A percentile compares a stretch with the other conserved stretches of the same genome.
phyloP scores from a whole-genome alignment of 371 early-diverging fungal species.

The Mucor plumbeus region DNA sequence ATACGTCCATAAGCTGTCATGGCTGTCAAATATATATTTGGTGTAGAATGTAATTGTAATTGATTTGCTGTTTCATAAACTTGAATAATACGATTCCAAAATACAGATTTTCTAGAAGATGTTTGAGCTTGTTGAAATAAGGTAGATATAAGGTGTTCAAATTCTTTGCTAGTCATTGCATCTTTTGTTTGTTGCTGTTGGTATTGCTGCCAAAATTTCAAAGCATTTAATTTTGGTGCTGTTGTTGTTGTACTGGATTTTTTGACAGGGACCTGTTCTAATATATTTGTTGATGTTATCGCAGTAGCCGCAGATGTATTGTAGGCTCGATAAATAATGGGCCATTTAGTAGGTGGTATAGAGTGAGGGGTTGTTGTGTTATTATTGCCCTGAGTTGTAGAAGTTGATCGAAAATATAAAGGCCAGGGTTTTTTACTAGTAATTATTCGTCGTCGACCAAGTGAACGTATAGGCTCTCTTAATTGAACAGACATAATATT shows the following conservation, averaged over 20 bases:
- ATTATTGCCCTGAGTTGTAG: neutral
- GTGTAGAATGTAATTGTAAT: conserved; percentile 15
- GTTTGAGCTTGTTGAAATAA: neutral
- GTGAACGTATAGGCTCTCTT: conserved; percentile 46
- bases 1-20: conserved; percentile 36
- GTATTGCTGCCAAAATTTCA: neutral
- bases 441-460: conserved; percentile 22
- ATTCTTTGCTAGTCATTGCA: neutral
- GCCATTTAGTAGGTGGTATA: neutral
- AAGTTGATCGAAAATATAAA: neutral
- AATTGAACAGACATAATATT: conserved; percentile 48
- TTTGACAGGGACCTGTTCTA: neutral
- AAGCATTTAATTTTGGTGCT: neutral
- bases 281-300: neutral
- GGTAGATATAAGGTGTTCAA: neutral
- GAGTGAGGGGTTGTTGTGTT: neutral
- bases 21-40: conserved; percentile 25
- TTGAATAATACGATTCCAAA: conserved; percentile 28
- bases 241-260: neutral
- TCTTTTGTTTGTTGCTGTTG: neutral
- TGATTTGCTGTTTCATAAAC: conserved; percentile 26
- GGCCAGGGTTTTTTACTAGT: conserved; percentile 16
- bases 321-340: neutral
- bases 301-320: neutral
- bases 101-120: conserved; percentile 27